These are phyloP conservation scores for Podospora tetraspora DNA, from an alignment of 495 filamentous ascomycete genomes.

Conservation along the genomic window DNA sequence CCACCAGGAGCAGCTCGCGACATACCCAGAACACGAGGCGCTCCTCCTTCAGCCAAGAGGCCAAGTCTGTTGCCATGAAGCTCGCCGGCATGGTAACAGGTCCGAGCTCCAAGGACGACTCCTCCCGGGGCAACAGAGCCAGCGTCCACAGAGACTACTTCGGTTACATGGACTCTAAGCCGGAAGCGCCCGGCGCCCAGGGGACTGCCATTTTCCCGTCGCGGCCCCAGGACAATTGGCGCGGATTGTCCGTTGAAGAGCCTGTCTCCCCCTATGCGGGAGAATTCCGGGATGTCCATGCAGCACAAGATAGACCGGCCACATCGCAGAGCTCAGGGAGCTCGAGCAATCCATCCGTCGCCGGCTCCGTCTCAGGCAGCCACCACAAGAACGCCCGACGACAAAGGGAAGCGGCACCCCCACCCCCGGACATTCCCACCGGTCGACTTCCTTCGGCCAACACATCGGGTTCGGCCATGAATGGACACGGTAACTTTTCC, in stretches of 20 bases:
- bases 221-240: background rate
- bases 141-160: conserved; percentile 24
- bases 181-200: background rate
- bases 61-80: conserved; percentile 27
- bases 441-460: conserved; percentile 3
- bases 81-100: conserved; percentile 20
- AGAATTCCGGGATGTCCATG: background rate
- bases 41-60: conserved; percentile 27
- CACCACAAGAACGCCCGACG: conserved; percentile 24
- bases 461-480: background rate
- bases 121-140: background rate
- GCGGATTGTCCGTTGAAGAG: background rate
- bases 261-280: background rate
- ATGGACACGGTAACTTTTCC: background rate
- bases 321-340: conserved; percentile 20
- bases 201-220: background rate
- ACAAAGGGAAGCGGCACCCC: conserved; percentile 24
- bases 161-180: conserved; percentile 12
- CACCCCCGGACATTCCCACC: conserved; percentile 22
- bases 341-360: conserved; percentile 15
- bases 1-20: conserved; percentile 21
- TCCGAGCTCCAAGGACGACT: conserved; percentile 13
- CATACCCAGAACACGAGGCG: conserved; percentile 20
- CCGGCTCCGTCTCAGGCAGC: conserved; percentile 12
- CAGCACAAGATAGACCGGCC: conserved; percentile 12